A percentile compares a stretch with the other conserved stretches of the same genome.
These are phyloP conservation scores for Boletales sp. DNA, from an alignment of 768 basidiomycete genomes.

Conservation along the genomic window DNA sequence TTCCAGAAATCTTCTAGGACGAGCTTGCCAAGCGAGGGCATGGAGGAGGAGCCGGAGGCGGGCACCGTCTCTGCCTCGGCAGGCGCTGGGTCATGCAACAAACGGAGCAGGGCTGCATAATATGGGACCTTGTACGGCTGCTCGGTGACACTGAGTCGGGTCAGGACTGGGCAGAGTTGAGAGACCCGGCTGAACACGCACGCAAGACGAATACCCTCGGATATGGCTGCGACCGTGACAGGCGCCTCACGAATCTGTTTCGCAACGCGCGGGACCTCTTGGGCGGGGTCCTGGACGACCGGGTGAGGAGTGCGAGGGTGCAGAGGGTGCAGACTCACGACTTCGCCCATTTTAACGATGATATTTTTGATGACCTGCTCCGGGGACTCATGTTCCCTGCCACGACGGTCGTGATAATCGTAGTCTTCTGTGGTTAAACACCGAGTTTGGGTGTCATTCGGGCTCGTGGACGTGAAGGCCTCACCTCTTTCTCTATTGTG, in stretches of 20 bases:
- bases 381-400: constrained; percentile 61
- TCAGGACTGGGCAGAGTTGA: constrained; percentile 5
- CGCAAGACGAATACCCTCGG: constrained; percentile 77
- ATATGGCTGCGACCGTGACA: constrained; percentile 56
- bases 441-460: background rate
- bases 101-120: constrained; percentile 76
- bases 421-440: constrained; percentile 51
- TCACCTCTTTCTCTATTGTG: constrained; percentile 49
- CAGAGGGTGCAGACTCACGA: constrained; percentile 49
- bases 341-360: constrained; percentile 77
- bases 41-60: constrained; percentile 25
- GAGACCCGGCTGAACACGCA: constrained; percentile 20
- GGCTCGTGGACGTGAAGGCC: constrained; percentile 11
- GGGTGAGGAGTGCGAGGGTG: background rate
- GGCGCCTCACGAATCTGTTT: constrained; percentile 60
- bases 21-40: constrained; percentile 56
- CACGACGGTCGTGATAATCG: constrained; percentile 55
- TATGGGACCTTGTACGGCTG: constrained; percentile 92
- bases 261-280: constrained; percentile 67
- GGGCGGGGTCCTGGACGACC: constrained; percentile 53
- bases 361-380: constrained; percentile 65
- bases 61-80: constrained; percentile 31
- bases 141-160: constrained; percentile 65
- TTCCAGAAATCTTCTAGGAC: constrained; percentile 88
- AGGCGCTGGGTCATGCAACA: constrained; percentile 50